phyloP scores from a whole-genome alignment of 352 stramenopile species.

The Phytophthora pseudosyringae region DNA sequence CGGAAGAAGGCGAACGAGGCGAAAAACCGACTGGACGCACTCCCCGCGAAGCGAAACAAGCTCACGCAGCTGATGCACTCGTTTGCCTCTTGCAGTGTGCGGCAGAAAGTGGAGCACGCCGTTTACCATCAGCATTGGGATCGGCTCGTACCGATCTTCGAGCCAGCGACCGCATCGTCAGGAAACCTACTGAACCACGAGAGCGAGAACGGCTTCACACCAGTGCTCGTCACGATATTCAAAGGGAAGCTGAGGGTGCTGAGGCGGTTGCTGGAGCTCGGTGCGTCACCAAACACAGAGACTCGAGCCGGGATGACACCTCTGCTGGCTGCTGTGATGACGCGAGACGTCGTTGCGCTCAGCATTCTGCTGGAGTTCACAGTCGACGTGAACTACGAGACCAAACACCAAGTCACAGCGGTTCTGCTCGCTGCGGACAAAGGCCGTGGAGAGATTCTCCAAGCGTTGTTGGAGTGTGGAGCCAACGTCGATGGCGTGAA shows the following conservation, averaged over 20 bases:
- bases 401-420: conserved; percentile 36
- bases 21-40: conserved; percentile 49
- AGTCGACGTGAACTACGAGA: conserved; percentile 47
- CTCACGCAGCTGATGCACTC: conserved; percentile 39
- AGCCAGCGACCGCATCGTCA: conserved; percentile 21
- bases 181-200: conserved; percentile 56
- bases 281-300: conserved; percentile 50
- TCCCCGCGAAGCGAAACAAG: conserved; percentile 42
- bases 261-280: conserved; percentile 55
- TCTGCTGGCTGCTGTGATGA: conserved; percentile 53
- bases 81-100: conserved; percentile 38
- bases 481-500: conserved; percentile 47
- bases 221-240: conserved; percentile 57
- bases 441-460: conserved; percentile 44
- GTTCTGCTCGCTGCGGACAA: conserved; percentile 62
- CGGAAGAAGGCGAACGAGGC: conserved; percentile 35
- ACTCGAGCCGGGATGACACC: conserved; percentile 57
- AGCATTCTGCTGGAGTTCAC: conserved; percentile 58
- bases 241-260: conserved; percentile 39
- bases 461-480: conserved; percentile 45
- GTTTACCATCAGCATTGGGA: conserved; percentile 53
- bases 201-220: conserved; percentile 63
- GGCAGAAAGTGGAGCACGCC: conserved; percentile 54
- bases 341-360: conserved; percentile 51
- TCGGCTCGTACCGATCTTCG: conserved; percentile 47